Conservation (phyloP, 1,139 yeast species). For the Blastobotrys indianensis region DNA sequence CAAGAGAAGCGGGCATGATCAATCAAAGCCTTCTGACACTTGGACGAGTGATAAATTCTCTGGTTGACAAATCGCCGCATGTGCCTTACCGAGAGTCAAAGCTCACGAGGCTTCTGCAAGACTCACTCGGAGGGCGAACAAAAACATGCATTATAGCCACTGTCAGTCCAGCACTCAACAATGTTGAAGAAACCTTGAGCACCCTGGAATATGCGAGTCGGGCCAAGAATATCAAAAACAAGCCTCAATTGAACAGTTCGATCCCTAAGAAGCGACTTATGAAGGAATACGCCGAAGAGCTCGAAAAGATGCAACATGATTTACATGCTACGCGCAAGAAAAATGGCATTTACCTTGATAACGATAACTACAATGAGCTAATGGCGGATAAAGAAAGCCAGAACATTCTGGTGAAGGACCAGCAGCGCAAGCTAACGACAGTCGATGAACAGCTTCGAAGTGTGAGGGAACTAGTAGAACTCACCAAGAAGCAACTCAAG, state of each 20-base stretch:
- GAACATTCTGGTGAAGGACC: conserved; percentile 42
- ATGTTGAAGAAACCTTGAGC: conserved; percentile 72
- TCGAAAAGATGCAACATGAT: conserved; percentile 50
- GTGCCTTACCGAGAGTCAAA: conserved; percentile 85
- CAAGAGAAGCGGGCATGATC: conserved; percentile 84
- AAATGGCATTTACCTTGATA: conserved; percentile 61
- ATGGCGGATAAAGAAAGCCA: conserved; percentile 46
- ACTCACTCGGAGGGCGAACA: conserved; percentile 78
- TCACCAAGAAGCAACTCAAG: conserved; percentile 23
- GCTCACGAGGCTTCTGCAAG: conserved; percentile 70
- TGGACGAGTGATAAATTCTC: conserved; percentile 76
- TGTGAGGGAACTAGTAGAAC: conserved; percentile 30
- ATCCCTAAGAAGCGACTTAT: conserved; percentile 41
- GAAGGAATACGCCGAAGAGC: conserved; percentile 43
- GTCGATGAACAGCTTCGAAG: conserved; percentile 41
- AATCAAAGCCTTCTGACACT: conserved; percentile 77
- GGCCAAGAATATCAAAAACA: conserved; percentile 68
- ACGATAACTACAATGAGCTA: conserved; percentile 44
- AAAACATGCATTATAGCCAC: conserved; percentile 79
- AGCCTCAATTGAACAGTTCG: conserved; percentile 58
- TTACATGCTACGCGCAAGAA: conserved; percentile 50
- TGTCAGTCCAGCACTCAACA: conserved; percentile 69
- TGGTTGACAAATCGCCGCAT: conserved; percentile 57
- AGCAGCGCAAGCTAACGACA: conserved; percentile 40
- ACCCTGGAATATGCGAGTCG: conserved; percentile 82